phyloP scores from a whole-genome alignment of 768 basidiomycete genomes.

The Albatrellus ellisii region DNA sequence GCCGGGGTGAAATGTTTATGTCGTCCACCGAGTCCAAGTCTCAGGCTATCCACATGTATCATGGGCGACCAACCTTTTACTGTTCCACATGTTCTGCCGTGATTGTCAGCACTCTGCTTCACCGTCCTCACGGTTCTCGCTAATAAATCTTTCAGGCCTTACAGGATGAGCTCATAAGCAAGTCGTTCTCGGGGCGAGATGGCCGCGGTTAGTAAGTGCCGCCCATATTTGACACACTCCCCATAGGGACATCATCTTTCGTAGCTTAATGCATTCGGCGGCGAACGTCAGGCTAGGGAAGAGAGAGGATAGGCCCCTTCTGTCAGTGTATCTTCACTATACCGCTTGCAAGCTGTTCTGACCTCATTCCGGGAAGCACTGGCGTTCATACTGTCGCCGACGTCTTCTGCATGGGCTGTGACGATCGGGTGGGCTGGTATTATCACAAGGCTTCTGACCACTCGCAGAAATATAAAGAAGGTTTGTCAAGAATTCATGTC shows the following conservation, averaged over 20 bases:
- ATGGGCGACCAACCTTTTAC: too few species aligned
- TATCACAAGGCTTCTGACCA: constrained; percentile 69
- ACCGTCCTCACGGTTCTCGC: too few species aligned
- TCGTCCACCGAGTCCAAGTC: too few species aligned
- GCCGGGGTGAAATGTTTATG: too few species aligned
- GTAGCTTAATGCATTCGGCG: constrained; percentile 65
- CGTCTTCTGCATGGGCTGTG: constrained; percentile 67
- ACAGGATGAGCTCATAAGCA: constrained; percentile 78
- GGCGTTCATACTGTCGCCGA: constrained; percentile 77
- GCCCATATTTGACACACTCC: not conserved
- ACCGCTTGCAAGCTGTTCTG: not conserved
- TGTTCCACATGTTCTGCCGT: too few species aligned
- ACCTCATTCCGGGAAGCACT: constrained; percentile 36
- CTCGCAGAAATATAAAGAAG: constrained; percentile 81
- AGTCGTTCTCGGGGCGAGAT: constrained; percentile 73
- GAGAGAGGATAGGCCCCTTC: constrained; percentile 59
- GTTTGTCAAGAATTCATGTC: constrained; percentile 21
- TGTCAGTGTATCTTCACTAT: constrained; percentile 31
- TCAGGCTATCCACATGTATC: too few species aligned
- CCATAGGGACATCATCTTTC: constrained; percentile 2
- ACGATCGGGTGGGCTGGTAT: constrained; percentile 70
- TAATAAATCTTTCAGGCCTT: constrained; percentile 34
- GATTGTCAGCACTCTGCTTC: too few species aligned
- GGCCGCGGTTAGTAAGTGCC: constrained; percentile 64
- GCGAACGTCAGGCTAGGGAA: constrained; percentile 61